Evolutionary conservation across 2,329 filamentous ascomycete species (phyloP).

Genomic region (Aplosporella prunicola): DNA sequence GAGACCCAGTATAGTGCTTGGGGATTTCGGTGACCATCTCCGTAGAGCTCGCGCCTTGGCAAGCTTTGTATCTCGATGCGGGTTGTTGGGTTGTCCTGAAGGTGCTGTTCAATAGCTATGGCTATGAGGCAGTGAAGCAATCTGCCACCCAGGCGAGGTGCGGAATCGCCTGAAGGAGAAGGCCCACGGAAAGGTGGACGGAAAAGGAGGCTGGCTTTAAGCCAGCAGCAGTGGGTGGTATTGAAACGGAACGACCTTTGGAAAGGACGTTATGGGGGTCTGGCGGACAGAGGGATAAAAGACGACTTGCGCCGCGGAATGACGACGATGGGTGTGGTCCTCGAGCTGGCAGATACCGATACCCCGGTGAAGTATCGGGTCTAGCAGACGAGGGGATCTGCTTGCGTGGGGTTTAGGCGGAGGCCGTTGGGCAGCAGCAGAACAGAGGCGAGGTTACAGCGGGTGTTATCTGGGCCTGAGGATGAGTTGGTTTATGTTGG

Average conservation of each 20-base stretch:
- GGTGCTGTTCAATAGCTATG: slow-evolving; percentile 13
- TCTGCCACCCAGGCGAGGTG: slow-evolving; percentile 97
- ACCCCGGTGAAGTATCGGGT: slow-evolving; percentile 74
- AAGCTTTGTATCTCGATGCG: slow-evolving; percentile 9
- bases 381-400: slow-evolving; percentile 66
- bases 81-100: not conserved
- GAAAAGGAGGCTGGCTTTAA: slow-evolving; percentile 65
- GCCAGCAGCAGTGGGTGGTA: slow-evolving; percentile 61
- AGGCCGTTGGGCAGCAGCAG: slow-evolving; percentile 17
- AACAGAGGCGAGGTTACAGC: slow-evolving; percentile 33
- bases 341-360: slow-evolving; percentile 72
- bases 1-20: slow-evolving; percentile 71
- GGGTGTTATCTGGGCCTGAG: slow-evolving; percentile 59
- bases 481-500: too few species aligned
- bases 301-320: slow-evolving; percentile 82
- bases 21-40: slow-evolving; percentile 84
- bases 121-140: slow-evolving; percentile 60
- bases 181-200: slow-evolving; percentile 63
- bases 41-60: slow-evolving; percentile 25
- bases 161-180: slow-evolving; percentile 92
- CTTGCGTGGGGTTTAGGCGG: slow-evolving; percentile 30
- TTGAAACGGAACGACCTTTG: slow-evolving; percentile 50
- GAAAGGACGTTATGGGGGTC: slow-evolving; percentile 80
- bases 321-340: slow-evolving; percentile 56
- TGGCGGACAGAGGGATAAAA: slow-evolving; percentile 70